Evolutionary conservation across 148 eudicot species (phyloP).

Genomic region (Pouteria glomerata): DNA sequence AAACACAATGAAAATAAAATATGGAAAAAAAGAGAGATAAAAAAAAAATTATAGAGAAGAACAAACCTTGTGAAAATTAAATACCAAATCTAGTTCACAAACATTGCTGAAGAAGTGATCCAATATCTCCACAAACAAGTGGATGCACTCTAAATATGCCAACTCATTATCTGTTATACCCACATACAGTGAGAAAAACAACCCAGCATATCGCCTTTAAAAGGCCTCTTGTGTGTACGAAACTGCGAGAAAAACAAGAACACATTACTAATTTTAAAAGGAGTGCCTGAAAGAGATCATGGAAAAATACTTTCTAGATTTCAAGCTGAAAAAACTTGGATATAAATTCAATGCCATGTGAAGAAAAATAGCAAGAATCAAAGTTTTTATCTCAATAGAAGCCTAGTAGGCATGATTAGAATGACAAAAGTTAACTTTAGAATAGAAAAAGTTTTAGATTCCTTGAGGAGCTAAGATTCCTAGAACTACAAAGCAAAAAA

Average conservation of each 20-base stretch:
- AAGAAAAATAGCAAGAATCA: not conserved
- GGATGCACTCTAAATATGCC: slow-evolving; percentile 89
- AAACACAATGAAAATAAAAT: not conserved
- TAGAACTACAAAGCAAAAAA: not conserved
- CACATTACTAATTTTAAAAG: not conserved
- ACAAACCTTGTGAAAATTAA: slow-evolving; percentile 74
- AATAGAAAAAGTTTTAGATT: not conserved
- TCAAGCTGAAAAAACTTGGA: not conserved
- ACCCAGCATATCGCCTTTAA: slow-evolving; percentile 94
- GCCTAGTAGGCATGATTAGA: not conserved
- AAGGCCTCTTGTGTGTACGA: slow-evolving; percentile 90
- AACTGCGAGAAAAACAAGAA: slow-evolving; percentile 49
- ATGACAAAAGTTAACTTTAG: not conserved
- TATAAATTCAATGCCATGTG: not conserved
- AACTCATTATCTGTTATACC: slow-evolving; percentile 96
- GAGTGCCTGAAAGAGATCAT: not conserved
- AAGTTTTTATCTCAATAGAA: not conserved
- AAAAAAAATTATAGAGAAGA: not conserved
- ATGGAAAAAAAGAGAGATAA: not conserved
- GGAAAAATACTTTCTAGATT: not conserved
- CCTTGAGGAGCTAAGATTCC: not conserved
- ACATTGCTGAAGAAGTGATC: slow-evolving; percentile 99
- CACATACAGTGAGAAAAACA: slow-evolving; percentile 88
- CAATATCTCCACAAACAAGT: slow-evolving; percentile 94
- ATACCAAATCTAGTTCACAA: slow-evolving; percentile 94